phyloP scores from a whole-genome alignment of 2,329 filamentous ascomycete species.

The Pseudocercospora eumusae region DNA sequence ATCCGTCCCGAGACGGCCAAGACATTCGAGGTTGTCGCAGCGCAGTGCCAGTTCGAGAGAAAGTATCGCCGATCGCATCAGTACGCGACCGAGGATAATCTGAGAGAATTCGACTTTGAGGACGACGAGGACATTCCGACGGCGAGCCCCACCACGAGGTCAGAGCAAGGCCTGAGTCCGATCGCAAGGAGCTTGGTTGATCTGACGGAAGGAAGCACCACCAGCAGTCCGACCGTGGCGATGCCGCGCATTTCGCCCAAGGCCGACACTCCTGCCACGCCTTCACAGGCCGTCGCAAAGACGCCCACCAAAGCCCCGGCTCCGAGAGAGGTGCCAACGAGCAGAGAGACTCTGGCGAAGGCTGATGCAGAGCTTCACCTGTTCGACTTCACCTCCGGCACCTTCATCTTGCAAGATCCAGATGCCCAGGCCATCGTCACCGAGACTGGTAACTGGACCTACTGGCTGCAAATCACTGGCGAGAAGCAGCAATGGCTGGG shows the following conservation, averaged over 20 bases:
- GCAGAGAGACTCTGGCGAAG: constrained; percentile 70
- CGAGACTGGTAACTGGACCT: constrained; percentile 88
- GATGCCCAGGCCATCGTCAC: constrained; percentile 76
- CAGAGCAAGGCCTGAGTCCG: constrained; percentile 40
- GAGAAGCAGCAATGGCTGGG: constrained; percentile 81
- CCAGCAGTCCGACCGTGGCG: constrained; percentile 34
- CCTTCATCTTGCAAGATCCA: constrained; percentile 78
- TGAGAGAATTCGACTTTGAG: constrained; percentile 78
- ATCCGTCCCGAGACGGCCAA: constrained; percentile 70
- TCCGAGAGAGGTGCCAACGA: constrained; percentile 63
- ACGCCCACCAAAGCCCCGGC: constrained; percentile 62
- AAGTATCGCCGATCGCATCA: constrained; percentile 82
- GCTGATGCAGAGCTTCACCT: constrained; percentile 85
- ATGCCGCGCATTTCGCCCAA: constrained; percentile 34
- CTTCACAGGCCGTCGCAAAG: constrained; percentile 40
- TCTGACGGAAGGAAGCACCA: constrained; percentile 28
- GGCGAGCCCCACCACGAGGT: constrained; percentile 52
- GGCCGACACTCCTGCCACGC: constrained; percentile 34
- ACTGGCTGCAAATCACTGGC: constrained; percentile 86
- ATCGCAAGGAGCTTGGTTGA: constrained; percentile 35
- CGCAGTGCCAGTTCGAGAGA: constrained; percentile 96
- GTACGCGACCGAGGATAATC: constrained; percentile 76
- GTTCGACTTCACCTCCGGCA: constrained; percentile 84
- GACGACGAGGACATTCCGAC: constrained; percentile 62
- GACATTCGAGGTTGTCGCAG: constrained; percentile 77